phyloP scores from a whole-genome alignment of 2,329 filamentous ascomycete genomes.

The Orbilia ellipsospora region DNA sequence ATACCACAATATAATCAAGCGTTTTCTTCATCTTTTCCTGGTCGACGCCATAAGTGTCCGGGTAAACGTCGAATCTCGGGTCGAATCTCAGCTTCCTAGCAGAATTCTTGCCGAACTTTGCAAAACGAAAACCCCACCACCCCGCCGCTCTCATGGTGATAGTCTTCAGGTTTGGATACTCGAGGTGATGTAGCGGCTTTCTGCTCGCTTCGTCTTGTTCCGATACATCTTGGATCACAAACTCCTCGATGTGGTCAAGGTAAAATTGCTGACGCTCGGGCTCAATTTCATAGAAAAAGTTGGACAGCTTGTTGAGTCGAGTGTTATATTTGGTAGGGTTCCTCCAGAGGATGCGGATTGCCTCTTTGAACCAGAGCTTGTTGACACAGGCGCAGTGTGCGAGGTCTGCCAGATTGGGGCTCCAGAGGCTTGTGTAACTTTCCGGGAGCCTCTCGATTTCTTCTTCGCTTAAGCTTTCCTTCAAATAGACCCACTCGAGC shows the following conservation, averaged over 20 bases:
- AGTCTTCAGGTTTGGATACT: not conserved
- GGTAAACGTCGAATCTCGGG: slow-evolving; percentile 1
- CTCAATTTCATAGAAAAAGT: not conserved
- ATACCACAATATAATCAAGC: slow-evolving; percentile 1
- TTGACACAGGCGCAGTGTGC: slow-evolving; percentile 4
- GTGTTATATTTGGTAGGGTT: not conserved
- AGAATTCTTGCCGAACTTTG: slow-evolving; percentile 13
- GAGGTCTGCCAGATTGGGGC: not conserved
- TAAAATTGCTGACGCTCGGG: not conserved
- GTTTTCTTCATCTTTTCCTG: not conserved
- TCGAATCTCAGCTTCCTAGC: not conserved
- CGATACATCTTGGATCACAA: not conserved
- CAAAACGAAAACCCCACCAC: not conserved
- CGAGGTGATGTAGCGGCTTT: not conserved
- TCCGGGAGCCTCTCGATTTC: not conserved
- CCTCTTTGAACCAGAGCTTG: slow-evolving; percentile 6
- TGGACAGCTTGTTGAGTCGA: not conserved
- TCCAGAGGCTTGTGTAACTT: not conserved
- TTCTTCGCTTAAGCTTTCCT: not conserved
- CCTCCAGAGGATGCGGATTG: slow-evolving; percentile 1
- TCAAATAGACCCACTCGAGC: not conserved
- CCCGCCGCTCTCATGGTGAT: not conserved
- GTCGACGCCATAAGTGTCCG: slow-evolving; percentile 1
- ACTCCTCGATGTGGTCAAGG: not conserved
- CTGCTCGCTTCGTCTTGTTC: not conserved